Evolutionary conservation across 2,329 filamentous ascomycete genomes (phyloP).

Genomic region (Nemania sp.): DNA sequence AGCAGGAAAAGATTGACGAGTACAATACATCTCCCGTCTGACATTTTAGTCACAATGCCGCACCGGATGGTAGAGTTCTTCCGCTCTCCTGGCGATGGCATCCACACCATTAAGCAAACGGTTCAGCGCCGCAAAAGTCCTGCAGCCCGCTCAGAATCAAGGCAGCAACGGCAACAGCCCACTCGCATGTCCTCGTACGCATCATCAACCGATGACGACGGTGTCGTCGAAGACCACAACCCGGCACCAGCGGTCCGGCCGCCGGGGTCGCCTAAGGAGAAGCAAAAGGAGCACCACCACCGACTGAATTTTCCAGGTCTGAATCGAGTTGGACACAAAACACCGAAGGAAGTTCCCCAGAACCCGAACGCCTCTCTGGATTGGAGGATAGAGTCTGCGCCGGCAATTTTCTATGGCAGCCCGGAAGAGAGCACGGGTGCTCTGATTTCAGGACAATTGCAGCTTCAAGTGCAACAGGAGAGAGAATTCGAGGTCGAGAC

Average conservation of each 20-base stretch:
- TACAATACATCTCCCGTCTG: not conserved
- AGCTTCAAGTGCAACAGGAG: slow-evolving; percentile 71
- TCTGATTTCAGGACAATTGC: slow-evolving; percentile 80
- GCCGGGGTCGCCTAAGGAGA: slow-evolving; percentile 44
- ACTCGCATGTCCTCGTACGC: slow-evolving; percentile 43
- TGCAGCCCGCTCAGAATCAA: slow-evolving; percentile 30
- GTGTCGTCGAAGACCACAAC: slow-evolving; percentile 39
- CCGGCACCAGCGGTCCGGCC: slow-evolving; percentile 39
- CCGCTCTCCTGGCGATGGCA: slow-evolving; percentile 58
- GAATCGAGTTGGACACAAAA: slow-evolving; percentile 46
- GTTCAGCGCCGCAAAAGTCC: slow-evolving; percentile 40
- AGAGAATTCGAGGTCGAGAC: slow-evolving; percentile 68
- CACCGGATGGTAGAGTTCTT: slow-evolving; percentile 62
- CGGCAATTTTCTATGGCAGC: slow-evolving; percentile 79
- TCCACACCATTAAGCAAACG: slow-evolving; percentile 51
- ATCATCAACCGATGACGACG: slow-evolving; percentile 44
- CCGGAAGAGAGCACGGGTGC: slow-evolving; percentile 78
- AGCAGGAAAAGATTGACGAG: not conserved
- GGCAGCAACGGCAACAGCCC: slow-evolving; percentile 38
- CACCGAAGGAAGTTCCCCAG: slow-evolving; percentile 45
- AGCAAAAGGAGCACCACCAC: slow-evolving; percentile 46
- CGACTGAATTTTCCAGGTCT: slow-evolving; percentile 46
- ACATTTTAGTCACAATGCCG: slow-evolving; percentile 51
- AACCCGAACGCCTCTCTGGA: slow-evolving; percentile 49
- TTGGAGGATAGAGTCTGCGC: slow-evolving; percentile 80